Evolutionary conservation across 2,329 filamentous ascomycete species (phyloP).

Genomic region (Neocatenulostroma microsporum): DNA sequence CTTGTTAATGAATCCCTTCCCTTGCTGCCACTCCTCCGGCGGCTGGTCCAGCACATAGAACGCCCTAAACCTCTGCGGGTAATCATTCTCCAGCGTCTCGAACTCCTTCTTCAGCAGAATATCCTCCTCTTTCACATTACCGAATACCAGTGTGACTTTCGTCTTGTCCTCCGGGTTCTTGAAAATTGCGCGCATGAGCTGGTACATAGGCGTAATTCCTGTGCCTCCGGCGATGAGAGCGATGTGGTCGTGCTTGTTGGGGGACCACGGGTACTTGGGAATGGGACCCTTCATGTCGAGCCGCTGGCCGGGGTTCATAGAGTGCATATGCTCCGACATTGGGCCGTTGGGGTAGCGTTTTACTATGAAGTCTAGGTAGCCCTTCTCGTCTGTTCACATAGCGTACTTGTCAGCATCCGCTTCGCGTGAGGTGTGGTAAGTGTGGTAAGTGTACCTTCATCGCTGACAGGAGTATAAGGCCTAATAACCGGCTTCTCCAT

Average conservation of each 20-base stretch:
- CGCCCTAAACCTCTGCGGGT: conserved; percentile 87
- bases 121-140: conserved; percentile 81
- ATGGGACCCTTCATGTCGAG: conserved; percentile 93
- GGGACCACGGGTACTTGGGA: conserved; percentile 80
- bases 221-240: conserved; percentile 87
- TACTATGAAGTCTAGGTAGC: conserved; percentile 79
- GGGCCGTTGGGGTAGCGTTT: conserved; percentile 86
- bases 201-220: conserved; percentile 97
- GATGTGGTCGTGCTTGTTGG: conserved; percentile 90
- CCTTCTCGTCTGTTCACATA: conserved; percentile 53
- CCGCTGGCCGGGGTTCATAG: conserved; percentile 69
- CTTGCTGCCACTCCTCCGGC: conserved; percentile 66
- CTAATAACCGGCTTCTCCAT: conserved; percentile 79
- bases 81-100: conserved; percentile 82
- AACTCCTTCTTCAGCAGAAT: conserved; percentile 85
- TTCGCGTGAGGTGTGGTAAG: no score
- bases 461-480: conserved; percentile 86
- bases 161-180: conserved; percentile 95
- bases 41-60: conserved; percentile 90
- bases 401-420: no score
- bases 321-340: conserved; percentile 86
- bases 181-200: conserved; percentile 86
- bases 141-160: conserved; percentile 91
- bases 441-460: conserved; percentile 56
- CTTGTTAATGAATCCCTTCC: conserved; percentile 76